Base-by-base conservation (phyloP, 306 rosid genomes). In the Psophocarpus tetragonolobus region DNA sequence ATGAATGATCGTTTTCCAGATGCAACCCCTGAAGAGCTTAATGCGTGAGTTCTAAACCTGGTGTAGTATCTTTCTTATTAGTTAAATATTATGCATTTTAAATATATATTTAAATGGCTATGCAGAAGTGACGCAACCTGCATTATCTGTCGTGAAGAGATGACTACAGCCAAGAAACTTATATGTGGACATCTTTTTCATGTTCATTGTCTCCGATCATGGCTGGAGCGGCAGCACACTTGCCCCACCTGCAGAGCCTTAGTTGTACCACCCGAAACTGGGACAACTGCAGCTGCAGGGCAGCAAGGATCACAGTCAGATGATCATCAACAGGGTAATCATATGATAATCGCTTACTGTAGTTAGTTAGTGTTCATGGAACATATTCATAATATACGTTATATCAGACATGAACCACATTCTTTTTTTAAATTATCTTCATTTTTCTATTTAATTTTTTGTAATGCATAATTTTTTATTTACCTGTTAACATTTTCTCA, bases 1-100 rank as follows among this genome's bases (percentile, higher is more conserved):
- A 96, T 96, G 99, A 96, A 96, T 65, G 99, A 91, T 66, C 97
- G 98, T 18, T 92, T 96, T 86, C 98, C 97, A 21, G 99, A 96
- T 50, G 98, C 98, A 73, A 90, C 98, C 60, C 94, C 96, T 29
- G 99, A 96, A 84, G 99, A 96, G 85, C 97, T 96, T 76, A 84
- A 56, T 78, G 97, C 82, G 99, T 96, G 81, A 89, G 99, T 92
- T 79, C 53, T 53, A 29, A 47, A 68, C 71, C 74, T 74, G 63
- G 26, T 20, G 27, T 48, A n/a, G 17, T 27, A 83, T 54, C 39
- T 36, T 26, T 66, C 48, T 47, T 41, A 42, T 72, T 80, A 30
- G 33, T 62, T 63, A 27, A 23, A 33, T 65, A 77, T 61, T 41
- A 23, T 67, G 41, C 77, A 48, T 62, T 67, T 79, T 30, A 6